Percentiles rank a stretch among this genome's conserved stretches.
Evolutionary conservation across 805 yeast species (phyloP).

Genomic region (Pichia kluyveri): DNA sequence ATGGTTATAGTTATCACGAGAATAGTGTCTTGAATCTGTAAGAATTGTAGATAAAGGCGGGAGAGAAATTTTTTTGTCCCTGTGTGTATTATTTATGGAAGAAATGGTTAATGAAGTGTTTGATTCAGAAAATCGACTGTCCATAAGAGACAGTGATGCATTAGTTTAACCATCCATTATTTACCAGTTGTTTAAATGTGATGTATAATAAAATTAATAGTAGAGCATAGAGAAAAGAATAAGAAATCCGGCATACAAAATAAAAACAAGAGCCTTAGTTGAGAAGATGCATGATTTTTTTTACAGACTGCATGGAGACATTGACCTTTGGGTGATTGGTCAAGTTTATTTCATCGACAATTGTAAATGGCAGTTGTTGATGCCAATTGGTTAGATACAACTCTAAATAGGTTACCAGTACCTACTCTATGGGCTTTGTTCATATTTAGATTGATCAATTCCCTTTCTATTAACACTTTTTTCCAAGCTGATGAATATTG

Average conservation of each 20-base stretch:
- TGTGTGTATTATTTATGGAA: background rate
- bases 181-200: background rate
- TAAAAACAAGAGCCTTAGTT: too few relatives aligned
- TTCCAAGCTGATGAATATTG: slow-evolving; percentile 96
- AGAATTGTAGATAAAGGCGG: background rate
- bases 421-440: slow-evolving; percentile 18
- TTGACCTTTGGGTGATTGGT: too few relatives aligned
- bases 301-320: too few relatives aligned
- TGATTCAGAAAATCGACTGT: background rate
- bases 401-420: background rate
- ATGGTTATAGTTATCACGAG: background rate
- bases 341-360: too few relatives aligned
- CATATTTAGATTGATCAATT: slow-evolving; percentile 47
- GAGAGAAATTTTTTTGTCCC: background rate
- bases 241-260: too few relatives aligned
- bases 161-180: background rate
- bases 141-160: background rate
- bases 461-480: slow-evolving; percentile 58
- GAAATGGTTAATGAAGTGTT: background rate
- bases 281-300: too few relatives aligned
- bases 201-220: background rate
- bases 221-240: too few relatives aligned
- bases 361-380: background rate
- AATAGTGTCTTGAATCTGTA: background rate
- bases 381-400: background rate